Evolutionary conservation across 257 asterid genomes (phyloP), one percentile per base, ranked within the genome.

Genomic region (Solanum sparsipilum): DNA sequence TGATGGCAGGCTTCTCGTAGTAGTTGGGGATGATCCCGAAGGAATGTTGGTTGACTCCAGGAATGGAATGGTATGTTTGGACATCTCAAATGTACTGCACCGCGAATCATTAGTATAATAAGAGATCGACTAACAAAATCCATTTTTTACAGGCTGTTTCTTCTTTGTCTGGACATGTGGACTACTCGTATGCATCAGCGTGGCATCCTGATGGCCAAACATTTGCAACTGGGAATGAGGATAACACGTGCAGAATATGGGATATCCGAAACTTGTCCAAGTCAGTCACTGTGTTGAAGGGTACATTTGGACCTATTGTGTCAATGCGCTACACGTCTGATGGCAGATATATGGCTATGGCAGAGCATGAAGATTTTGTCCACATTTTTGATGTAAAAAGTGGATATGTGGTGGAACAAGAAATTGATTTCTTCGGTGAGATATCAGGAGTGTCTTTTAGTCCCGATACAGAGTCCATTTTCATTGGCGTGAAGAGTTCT

Each of bases 1-100:
- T 38, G 95, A 96, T 89, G 97, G 98, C 32, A 94, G 91, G 88
- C 94, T 94, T 87, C 93, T 97, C 82, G 63, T 92, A 23, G 3
- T 56, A 56, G 65, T 56, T 56, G 65, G 65, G n/a, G 65, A 56
- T 18, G 65, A 56, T 56, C 4, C 9, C 65, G 10, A 18, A 56
- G 65, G n/a, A 56, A 56, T 18, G n/a, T 56, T 56, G 65, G n/a
- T 56, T 6, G 65, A 56, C 65, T 56, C 65, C n/a, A 56, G 65
- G 65, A 56, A 7, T 18, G n/a, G 65, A 56, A 20, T 18, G n/a
- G 65, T 56, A 56, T 56, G n/a, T 56, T 56, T 56, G 63, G n/a
- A 52, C 23, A 52, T 52, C 63, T 52, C 9, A 16, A 52, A 52
- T 16, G 63, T 52, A 52, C 63, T 52, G n/a, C 65, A 56, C 65